Evolutionary conservation across 1,139 yeast genomes (phyloP).

Genomic region (Pichia sp.): DNA sequence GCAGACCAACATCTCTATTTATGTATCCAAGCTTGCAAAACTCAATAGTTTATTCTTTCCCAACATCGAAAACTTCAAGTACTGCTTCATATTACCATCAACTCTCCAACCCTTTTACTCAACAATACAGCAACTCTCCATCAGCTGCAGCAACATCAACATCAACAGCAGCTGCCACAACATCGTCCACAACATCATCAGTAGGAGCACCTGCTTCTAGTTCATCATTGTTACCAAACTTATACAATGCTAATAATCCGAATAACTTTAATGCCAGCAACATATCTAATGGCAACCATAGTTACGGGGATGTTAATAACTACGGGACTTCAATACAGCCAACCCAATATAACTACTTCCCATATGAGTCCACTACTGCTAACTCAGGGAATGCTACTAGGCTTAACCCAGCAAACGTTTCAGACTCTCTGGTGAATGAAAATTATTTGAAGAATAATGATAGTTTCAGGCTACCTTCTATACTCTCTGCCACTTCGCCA

Average conservation of each 20-base stretch:
- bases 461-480: neutral
- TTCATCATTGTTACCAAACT: neutral
- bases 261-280: neutral
- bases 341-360: neutral
- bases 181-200: no score
- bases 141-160: neutral
- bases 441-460: neutral
- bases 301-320: neutral
- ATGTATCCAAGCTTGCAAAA: neutral
- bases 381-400: neutral
- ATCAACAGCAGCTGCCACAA: no score
- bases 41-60: neutral
- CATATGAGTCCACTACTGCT: neutral
- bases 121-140: neutral
- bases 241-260: neutral
- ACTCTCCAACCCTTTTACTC: neutral
- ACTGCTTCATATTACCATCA: slow-evolving; percentile 9
- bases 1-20: neutral
- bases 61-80: neutral
- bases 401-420: neutral
- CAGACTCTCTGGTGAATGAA: neutral
- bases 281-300: neutral
- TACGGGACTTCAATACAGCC: neutral
- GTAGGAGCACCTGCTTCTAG: neutral
- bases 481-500: neutral